Evolutionary conservation across 2,329 filamentous ascomycete species (phyloP).

Genomic region (Pseudopyricularia cyperi): DNA sequence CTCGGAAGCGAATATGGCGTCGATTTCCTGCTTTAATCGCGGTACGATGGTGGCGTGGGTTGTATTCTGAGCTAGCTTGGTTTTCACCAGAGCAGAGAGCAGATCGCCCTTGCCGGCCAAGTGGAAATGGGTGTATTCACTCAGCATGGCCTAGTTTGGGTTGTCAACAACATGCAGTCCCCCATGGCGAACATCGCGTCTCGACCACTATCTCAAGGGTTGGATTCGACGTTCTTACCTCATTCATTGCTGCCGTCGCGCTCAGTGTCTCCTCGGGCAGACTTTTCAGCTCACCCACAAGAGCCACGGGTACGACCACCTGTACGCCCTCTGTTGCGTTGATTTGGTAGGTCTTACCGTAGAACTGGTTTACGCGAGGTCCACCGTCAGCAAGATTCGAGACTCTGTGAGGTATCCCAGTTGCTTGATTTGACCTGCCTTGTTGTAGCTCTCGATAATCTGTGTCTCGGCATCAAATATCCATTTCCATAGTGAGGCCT

Average conservation of each 20-base stretch:
- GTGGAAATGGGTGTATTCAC: constrained; percentile 36
- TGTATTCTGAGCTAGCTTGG: constrained; percentile 31
- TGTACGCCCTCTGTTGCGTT: constrained; percentile 36
- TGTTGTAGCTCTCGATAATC: constrained; percentile 33
- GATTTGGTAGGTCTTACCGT: constrained; percentile 35
- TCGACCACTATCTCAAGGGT: too few relatives aligned
- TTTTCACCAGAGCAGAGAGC: constrained; percentile 28
- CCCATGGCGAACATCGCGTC: too few relatives aligned
- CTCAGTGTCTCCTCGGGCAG: constrained; percentile 35
- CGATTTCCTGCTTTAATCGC: constrained; percentile 31
- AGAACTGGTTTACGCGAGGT: constrained; percentile 20
- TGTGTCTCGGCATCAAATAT: constrained; percentile 34
- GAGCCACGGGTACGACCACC: constrained; percentile 29
- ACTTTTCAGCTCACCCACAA: constrained; percentile 32
- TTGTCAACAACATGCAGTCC: not conserved
- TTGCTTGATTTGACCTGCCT: constrained; percentile 17
- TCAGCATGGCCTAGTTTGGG: constrained; percentile 28
- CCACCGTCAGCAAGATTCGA: not conserved
- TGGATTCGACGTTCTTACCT: constrained; percentile 17
- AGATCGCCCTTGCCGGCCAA: constrained; percentile 32
- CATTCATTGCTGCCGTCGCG: constrained; percentile 32
- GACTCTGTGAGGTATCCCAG: not conserved
- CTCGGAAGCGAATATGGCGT: constrained; percentile 30
- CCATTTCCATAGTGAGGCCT: constrained; percentile 34
- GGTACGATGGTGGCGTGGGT: constrained; percentile 28